Evolutionary conservation across 2,329 filamentous ascomycete species (phyloP).

Genomic region (Cladosporium halotolerans): DNA sequence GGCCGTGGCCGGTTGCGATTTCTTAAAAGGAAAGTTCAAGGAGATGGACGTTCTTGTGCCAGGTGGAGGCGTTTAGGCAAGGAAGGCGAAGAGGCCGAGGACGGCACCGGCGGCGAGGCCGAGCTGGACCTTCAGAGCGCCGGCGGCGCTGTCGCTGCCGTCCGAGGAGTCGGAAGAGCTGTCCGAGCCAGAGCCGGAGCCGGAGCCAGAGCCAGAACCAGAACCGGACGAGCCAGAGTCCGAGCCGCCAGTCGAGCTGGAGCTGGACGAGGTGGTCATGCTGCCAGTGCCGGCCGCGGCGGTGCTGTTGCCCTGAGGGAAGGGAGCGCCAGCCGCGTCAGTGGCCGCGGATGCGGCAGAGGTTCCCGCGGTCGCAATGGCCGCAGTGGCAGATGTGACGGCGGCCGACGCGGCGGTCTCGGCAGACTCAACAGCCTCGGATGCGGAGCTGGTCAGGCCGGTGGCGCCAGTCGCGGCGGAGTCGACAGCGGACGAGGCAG

Average conservation of each 20-base stretch:
- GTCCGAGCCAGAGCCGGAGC: neutral
- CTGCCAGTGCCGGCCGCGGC: neutral
- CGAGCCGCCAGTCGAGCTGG: neutral
- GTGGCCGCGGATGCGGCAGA: neutral
- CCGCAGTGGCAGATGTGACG: neutral
- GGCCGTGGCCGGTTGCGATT: neutral
- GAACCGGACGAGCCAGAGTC: neutral
- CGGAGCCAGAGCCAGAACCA: neutral
- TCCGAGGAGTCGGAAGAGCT: neutral
- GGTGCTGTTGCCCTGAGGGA: slow-evolving; percentile 8
- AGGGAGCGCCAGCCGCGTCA: slow-evolving; percentile 5
- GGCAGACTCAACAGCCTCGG: neutral
- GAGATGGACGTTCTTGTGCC: neutral
- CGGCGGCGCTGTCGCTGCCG: slow-evolving; percentile 3
- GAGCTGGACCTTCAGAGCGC: slow-evolving; percentile 3
- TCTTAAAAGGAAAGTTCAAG: neutral
- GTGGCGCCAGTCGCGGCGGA: neutral
- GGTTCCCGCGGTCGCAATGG: neutral
- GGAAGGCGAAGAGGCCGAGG: slow-evolving; percentile 11
- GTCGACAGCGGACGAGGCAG: slow-evolving; percentile 6
- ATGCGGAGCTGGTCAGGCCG: neutral
- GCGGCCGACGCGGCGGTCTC: neutral
- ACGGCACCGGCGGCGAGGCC: slow-evolving; percentile 6
- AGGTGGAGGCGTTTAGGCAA: slow-evolving; percentile 6
- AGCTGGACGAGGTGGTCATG: slow-evolving; percentile 1